phyloP scores from a whole-genome alignment of 306 rosid species.

The Rubus parviflorus region DNA sequence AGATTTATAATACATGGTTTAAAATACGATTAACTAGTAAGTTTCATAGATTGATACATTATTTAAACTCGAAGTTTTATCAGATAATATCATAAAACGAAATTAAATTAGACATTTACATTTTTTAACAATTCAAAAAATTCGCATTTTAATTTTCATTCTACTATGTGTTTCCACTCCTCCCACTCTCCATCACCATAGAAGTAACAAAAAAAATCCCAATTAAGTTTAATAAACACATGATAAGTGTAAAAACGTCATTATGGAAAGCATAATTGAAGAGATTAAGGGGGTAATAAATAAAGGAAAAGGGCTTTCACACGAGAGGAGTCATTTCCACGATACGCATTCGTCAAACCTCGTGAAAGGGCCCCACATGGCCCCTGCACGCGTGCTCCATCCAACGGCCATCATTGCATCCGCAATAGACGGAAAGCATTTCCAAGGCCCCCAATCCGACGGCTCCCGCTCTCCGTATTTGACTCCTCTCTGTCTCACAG shows the following conservation, averaged over 20 bases:
- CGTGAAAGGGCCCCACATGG: slow-evolving; percentile 48
- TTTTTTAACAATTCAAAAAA: too few species aligned
- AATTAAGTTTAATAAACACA: not conserved
- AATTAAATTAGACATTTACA: too few species aligned
- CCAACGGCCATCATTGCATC: slow-evolving; percentile 54
- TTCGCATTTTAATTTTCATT: too few species aligned
- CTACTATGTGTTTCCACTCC: too few species aligned
- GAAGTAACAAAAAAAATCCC: not conserved
- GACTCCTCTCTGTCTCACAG: slow-evolving; percentile 47
- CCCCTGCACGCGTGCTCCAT: slow-evolving; percentile 87
- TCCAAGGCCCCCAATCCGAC: slow-evolving; percentile 66
- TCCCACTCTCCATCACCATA: too few species aligned
- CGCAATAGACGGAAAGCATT: slow-evolving; percentile 75
- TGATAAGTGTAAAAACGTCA: not conserved
- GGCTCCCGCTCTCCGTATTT: slow-evolving; percentile 52
- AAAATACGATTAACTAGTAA: too few species aligned
- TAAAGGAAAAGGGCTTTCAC: slow-evolving; percentile 22
- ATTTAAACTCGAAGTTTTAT: too few species aligned
- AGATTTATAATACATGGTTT: too few species aligned
- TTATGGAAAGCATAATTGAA: slow-evolving; percentile 10
- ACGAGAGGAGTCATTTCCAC: slow-evolving; percentile 29
- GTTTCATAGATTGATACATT: too few species aligned
- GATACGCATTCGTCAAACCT: slow-evolving; percentile 55
- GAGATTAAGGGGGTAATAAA: slow-evolving; percentile 1
- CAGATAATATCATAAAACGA: too few species aligned